phyloP scores from a whole-genome alignment of 108 stramenopile species.

The Nitzschia sp. region DNA sequence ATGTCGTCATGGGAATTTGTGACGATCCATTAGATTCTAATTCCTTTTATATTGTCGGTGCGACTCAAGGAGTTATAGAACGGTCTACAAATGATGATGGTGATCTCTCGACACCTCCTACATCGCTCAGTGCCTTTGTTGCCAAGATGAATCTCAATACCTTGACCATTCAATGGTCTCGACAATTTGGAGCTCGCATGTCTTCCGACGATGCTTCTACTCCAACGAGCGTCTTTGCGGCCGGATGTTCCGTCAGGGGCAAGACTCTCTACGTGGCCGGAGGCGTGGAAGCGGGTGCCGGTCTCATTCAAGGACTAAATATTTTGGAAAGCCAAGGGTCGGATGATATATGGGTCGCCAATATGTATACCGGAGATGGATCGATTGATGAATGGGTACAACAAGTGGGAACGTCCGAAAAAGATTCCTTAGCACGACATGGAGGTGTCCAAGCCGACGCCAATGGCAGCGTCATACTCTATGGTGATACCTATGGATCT shows the following conservation, averaged over 20 bases:
- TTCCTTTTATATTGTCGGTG: conserved; percentile 29
- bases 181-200: conserved; percentile 10
- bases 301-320: background rate
- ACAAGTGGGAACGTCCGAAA: conserved; percentile 39
- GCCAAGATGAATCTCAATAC: background rate
- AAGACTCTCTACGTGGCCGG: conserved; percentile 29
- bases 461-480: conserved; percentile 40
- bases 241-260: conserved; percentile 25
- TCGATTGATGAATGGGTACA: conserved; percentile 23
- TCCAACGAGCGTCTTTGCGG: conserved; percentile 6
- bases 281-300: conserved; percentile 17
- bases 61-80: conserved; percentile 18
- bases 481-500: conserved; percentile 44
- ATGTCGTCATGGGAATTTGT: conserved; percentile 26
- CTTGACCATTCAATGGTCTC: conserved; percentile 5
- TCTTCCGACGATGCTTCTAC: background rate
- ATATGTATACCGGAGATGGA: conserved; percentile 22
- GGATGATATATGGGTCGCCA: conserved; percentile 37
- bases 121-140: conserved; percentile 16
- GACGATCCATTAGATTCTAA: conserved; percentile 20
- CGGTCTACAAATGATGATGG: too few relatives aligned
- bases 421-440: conserved; percentile 38
- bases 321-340: conserved; percentile 15
- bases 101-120: background rate
- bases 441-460: conserved; percentile 34